Conservation (phyloP, 768 basidiomycete genomes). For the Leccinum variicolor region DNA sequence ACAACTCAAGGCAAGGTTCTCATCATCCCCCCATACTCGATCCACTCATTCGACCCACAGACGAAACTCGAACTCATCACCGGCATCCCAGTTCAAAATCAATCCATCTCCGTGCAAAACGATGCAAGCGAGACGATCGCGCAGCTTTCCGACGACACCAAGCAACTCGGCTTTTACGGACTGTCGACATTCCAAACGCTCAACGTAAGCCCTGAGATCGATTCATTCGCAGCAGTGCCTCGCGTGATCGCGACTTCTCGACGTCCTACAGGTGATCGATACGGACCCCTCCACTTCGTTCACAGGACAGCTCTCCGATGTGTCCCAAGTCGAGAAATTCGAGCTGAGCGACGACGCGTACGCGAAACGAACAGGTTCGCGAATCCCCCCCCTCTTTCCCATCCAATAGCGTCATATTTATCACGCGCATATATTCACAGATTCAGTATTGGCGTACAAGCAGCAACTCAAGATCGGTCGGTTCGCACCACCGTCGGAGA, state of each 20-base stretch:
- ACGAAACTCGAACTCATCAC: conserved; percentile 85
- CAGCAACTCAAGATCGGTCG: conserved; percentile 84
- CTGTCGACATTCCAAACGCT: conserved; percentile 75
- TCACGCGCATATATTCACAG: conserved; percentile 36
- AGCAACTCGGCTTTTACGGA: conserved; percentile 72
- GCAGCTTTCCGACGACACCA: conserved; percentile 61
- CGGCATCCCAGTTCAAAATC: conserved; percentile 78
- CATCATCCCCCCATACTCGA: conserved; percentile 1
- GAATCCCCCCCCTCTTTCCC: not conserved
- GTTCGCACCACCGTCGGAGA: conserved; percentile 59
- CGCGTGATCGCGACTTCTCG: not conserved
- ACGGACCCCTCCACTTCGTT: conserved; percentile 71
- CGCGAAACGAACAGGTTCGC: conserved; percentile 70
- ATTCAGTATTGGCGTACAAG: conserved; percentile 88
- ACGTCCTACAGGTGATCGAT: conserved; percentile 45
- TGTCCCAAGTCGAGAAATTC: conserved; percentile 88
- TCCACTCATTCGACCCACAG: conserved; percentile 34
- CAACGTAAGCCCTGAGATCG: conserved; percentile 49
- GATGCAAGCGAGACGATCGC: conserved; percentile 52
- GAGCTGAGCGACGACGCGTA: conserved; percentile 84
- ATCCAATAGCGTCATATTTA: conserved; percentile 1
- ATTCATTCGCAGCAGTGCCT: too few species aligned
- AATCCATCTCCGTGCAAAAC: conserved; percentile 61
- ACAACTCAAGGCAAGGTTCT: conserved; percentile 87
- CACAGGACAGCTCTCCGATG: conserved; percentile 83